phyloP scores from a whole-genome alignment of 208 protist species.

The Leptomonas pyrrhocoris region DNA sequence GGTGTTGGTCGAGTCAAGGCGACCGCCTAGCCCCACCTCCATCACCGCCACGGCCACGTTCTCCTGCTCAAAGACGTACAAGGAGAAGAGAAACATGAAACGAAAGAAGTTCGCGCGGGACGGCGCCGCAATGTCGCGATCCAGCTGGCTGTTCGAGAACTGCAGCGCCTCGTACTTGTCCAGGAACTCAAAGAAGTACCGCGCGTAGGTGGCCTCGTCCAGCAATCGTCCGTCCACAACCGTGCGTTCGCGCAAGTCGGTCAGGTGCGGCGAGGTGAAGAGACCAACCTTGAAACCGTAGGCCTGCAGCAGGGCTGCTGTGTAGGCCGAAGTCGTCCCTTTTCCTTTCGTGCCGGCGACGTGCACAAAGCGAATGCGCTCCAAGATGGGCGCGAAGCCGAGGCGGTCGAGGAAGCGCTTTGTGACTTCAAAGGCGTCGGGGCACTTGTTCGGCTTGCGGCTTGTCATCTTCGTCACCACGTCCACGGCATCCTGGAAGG shows the following conservation, averaged over 20 bases:
- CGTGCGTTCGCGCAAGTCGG: slow-evolving; percentile 87
- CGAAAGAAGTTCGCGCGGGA: slow-evolving; percentile 76
- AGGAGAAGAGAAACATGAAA: slow-evolving; percentile 85
- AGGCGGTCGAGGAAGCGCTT: slow-evolving; percentile 73
- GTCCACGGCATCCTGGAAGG: slow-evolving; percentile 67
- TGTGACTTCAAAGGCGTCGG: slow-evolving; percentile 92
- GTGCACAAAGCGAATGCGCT: slow-evolving; percentile 94
- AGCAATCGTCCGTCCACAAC: slow-evolving; percentile 80
- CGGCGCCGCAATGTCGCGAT: slow-evolving; percentile 46
- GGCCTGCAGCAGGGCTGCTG: slow-evolving; percentile 70
- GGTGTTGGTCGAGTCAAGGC: slow-evolving; percentile 93
- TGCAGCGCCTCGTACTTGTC: slow-evolving; percentile 55
- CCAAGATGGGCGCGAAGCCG: slow-evolving; percentile 91
- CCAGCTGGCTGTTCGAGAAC: slow-evolving; percentile 60
- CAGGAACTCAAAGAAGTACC: slow-evolving; percentile 81
- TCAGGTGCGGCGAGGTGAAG: slow-evolving; percentile 92
- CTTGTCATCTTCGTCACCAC: slow-evolving; percentile 56
- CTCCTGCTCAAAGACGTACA: slow-evolving; percentile 79
- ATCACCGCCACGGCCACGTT: slow-evolving; percentile 92
- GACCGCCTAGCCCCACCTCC: slow-evolving; percentile 95
- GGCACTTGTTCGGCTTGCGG: slow-evolving; percentile 39
- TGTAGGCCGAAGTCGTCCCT: slow-evolving; percentile 87
- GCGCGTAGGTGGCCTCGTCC: slow-evolving; percentile 61
- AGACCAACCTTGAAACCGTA: slow-evolving; percentile 89
- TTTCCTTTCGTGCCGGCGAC: slow-evolving; percentile 94